Percentiles rank a stretch among this genome's conserved stretches.
Conservation (phyloP, 352 stramenopile species). For the Peronospora belbahrii region DNA sequence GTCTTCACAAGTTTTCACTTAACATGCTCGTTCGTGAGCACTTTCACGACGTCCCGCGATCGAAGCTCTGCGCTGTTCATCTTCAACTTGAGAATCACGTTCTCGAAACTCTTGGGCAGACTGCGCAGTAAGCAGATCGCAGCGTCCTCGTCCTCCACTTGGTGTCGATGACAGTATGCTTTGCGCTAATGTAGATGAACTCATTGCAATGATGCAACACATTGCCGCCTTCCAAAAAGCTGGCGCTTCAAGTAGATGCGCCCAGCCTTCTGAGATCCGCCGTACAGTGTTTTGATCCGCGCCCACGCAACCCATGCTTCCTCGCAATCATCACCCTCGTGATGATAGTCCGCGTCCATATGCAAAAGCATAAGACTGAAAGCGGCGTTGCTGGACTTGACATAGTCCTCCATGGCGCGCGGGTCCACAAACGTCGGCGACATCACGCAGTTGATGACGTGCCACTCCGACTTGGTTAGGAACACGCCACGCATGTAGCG, state of each 20-base stretch:
- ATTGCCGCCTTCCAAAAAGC: conserved; percentile 1
- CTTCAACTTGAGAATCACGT: conserved; percentile 9
- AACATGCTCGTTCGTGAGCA: conserved; percentile 22
- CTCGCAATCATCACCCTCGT: conserved; percentile 18
- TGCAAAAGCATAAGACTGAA: conserved; percentile 24
- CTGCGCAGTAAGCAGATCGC: conserved; percentile 6
- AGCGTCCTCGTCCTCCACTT: conserved; percentile 6
- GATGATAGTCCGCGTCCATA: conserved; percentile 20
- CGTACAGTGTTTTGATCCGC: conserved; percentile 5
- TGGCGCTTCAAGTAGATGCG: conserved; percentile 21
- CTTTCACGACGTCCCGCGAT: conserved; percentile 6
- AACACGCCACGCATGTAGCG: no score
- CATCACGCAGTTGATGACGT: no score
- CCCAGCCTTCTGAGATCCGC: conserved; percentile 12
- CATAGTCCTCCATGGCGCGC: conserved; percentile 18
- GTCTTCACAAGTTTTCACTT: conserved; percentile 11
- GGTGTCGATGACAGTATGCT: background rate
- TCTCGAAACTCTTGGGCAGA: conserved; percentile 4
- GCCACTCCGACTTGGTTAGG: no score
- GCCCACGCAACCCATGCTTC: conserved; percentile 17
- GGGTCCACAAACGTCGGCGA: no score
- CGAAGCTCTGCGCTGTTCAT: conserved; percentile 13
- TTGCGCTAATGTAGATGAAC: conserved; percentile 1
- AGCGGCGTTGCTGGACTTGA: conserved; percentile 19
- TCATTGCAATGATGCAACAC: conserved; percentile 7